phyloP scores from a whole-genome alignment of 208 protist genomes.

The Acanthamoeba rhysodes region DNA sequence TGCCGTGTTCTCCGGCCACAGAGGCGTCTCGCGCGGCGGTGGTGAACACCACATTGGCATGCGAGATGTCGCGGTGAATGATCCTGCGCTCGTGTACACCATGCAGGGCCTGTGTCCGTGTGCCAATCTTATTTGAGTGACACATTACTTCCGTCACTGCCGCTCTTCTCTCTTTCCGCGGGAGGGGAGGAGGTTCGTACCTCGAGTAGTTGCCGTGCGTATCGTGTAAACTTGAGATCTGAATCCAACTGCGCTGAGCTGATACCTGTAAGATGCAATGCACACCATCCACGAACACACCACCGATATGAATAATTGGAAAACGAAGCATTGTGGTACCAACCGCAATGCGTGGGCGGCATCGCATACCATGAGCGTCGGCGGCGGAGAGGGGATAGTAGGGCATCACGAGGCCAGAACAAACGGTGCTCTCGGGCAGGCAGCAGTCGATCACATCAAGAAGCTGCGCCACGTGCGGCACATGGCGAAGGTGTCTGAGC shows the following conservation, averaged over 20 bases:
- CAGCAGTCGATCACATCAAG: neutral
- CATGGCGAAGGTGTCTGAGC: neutral
- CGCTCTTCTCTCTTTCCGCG: too few species aligned
- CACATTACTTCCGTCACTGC: neutral
- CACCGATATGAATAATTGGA: neutral
- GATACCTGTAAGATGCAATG: neutral
- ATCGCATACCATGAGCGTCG: neutral
- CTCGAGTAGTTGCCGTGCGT: neutral
- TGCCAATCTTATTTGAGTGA: neutral
- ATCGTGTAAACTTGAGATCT: neutral
- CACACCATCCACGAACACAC: neutral
- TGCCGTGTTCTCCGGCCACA: neutral
- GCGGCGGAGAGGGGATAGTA: neutral
- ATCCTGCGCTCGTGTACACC: neutral
- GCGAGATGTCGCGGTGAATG: neutral
- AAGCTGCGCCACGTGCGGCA: conserved; percentile 8
- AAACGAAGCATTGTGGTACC: neutral
- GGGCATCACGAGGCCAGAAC: neutral
- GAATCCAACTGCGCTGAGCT: neutral
- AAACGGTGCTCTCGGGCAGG: neutral
- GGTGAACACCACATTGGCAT: neutral
- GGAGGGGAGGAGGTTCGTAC: neutral
- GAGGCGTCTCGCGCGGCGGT: neutral
- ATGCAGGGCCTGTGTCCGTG: neutral
- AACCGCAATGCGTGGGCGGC: neutral